Percentiles rank a stretch among this genome's conserved stretches.
Conservation (phyloP, 805 yeast genomes). For the Yarrowia sp. region DNA sequence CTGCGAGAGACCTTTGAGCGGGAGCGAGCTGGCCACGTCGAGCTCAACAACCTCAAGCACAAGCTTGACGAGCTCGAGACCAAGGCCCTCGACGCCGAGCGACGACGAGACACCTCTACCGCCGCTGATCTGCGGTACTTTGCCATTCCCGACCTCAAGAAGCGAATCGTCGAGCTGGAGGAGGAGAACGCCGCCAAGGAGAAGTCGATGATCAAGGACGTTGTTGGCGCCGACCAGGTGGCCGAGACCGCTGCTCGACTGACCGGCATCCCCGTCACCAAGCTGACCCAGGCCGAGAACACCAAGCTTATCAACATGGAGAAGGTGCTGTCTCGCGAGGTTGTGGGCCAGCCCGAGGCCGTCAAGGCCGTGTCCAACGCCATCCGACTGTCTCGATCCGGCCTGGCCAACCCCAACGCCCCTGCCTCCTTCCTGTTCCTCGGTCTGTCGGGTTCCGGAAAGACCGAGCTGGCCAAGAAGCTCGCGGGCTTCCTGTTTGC, state of each 20-base stretch:
- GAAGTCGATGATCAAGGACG: conserved; percentile 75
- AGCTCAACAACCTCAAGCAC: conserved; percentile 82
- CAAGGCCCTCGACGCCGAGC: conserved; percentile 94
- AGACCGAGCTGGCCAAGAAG: conserved; percentile 96
- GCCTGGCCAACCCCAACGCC: conserved; percentile 92
- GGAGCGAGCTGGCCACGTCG: conserved; percentile 89
- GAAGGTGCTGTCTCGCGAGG: conserved; percentile 70
- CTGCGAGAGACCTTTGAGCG: conserved; percentile 78
- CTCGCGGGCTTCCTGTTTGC: conserved; percentile 94
- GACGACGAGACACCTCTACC: conserved; percentile 90
- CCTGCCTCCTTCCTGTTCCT: conserved; percentile 94
- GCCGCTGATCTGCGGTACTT: conserved; percentile 96
- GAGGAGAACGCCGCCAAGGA: conserved; percentile 65
- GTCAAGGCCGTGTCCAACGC: conserved; percentile 96
- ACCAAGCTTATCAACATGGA: conserved; percentile 94
- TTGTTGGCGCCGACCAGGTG: conserved; percentile 86
- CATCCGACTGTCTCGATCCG: conserved; percentile 87
- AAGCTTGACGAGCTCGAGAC: conserved; percentile 88
- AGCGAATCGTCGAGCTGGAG: conserved; percentile 73
- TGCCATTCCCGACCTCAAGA: conserved; percentile 90
- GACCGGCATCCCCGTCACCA: conserved; percentile 95
- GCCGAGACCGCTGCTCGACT: conserved; percentile 96
- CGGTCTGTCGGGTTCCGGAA: conserved; percentile 97
- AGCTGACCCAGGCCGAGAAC: conserved; percentile 90
- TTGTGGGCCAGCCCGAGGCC: conserved; percentile 95